Conservation (phyloP, 495 filamentous ascomycete species). For the Penicillium egyptiacum region DNA sequence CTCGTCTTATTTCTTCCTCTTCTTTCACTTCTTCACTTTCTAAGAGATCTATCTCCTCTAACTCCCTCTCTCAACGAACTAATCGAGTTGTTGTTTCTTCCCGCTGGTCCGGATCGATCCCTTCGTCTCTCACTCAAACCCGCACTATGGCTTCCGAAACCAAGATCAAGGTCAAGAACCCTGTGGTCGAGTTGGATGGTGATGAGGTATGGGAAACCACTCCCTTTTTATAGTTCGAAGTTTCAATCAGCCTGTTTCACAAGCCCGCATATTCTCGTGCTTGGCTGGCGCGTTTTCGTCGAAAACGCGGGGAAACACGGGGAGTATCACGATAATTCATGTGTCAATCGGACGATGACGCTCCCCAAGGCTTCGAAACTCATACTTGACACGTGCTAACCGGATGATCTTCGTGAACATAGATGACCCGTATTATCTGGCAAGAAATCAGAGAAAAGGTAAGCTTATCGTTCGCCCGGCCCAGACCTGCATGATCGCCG, state of each 20-base stretch:
- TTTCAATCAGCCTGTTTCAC: slow-evolving; percentile 24
- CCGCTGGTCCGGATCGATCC: slow-evolving; percentile 39
- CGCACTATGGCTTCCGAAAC: slow-evolving; percentile 49
- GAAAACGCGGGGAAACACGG: slow-evolving; percentile 41
- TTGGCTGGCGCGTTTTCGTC: slow-evolving; percentile 31
- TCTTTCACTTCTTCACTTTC: slow-evolving; percentile 26
- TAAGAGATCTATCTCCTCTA: slow-evolving; percentile 31
- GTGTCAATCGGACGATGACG: slow-evolving; percentile 14
- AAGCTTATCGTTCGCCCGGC: slow-evolving; percentile 25
- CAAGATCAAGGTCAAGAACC: slow-evolving; percentile 98
- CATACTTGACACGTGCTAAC: slow-evolving; percentile 26
- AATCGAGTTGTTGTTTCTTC: slow-evolving; percentile 30
- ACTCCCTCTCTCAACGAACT: slow-evolving; percentile 31
- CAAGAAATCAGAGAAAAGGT: slow-evolving; percentile 95
- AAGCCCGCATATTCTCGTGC: slow-evolving; percentile 25
- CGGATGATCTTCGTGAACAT: slow-evolving; percentile 14
- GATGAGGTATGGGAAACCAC: slow-evolving; percentile 64
- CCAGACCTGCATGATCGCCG: slow-evolving; percentile 22
- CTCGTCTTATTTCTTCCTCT: slow-evolving; percentile 29
- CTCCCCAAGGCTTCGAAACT: not conserved
- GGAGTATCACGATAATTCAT: slow-evolving; percentile 14
- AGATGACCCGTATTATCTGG: slow-evolving; percentile 99
- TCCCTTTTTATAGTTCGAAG: slow-evolving; percentile 29
- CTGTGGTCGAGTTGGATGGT: slow-evolving; percentile 94
- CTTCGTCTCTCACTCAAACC: slow-evolving; percentile 34